Conservation (phyloP, 2,329 filamentous ascomycete genomes). For the Stagonosporopsis cucurbitacearum region DNA sequence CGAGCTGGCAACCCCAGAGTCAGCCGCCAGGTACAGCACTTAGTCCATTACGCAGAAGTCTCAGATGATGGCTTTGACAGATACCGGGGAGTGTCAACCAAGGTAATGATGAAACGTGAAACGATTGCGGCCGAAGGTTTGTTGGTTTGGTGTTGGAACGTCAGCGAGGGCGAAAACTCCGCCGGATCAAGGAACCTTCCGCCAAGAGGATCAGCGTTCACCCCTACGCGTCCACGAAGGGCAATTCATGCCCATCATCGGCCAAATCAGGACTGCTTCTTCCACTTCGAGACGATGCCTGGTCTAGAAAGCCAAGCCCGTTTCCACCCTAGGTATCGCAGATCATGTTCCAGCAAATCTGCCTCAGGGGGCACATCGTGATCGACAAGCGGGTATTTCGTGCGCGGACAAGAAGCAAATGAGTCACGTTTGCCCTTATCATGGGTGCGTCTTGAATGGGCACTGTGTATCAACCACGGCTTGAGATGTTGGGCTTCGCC, state of each 20-base stretch:
- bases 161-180: slow-evolving; percentile 2
- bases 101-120: not conserved
- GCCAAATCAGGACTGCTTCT: slow-evolving; percentile 2
- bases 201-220: slow-evolving; percentile 18
- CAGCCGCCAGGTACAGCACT: not conserved
- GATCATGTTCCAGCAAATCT: slow-evolving; percentile 4
- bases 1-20: not conserved
- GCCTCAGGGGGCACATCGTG: slow-evolving; percentile 1
- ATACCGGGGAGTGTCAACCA: not conserved
- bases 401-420: slow-evolving; percentile 8
- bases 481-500: not conserved
- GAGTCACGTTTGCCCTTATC: slow-evolving; percentile 1
- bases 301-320: slow-evolving; percentile 11
- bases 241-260: slow-evolving; percentile 2
- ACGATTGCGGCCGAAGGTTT: slow-evolving; percentile 1
- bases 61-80: not conserved
- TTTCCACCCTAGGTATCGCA: slow-evolving; percentile 5
- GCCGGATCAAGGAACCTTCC: not conserved
- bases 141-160: slow-evolving; percentile 1
- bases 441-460: not conserved
- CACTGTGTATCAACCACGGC: not conserved
- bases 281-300: not conserved
- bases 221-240: slow-evolving; percentile 1
- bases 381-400: slow-evolving; percentile 9
- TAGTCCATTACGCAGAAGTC: not conserved